Base-by-base conservation (phyloP, 2,329 filamentous ascomycete genomes). In the Cordyceps farinosa region DNA sequence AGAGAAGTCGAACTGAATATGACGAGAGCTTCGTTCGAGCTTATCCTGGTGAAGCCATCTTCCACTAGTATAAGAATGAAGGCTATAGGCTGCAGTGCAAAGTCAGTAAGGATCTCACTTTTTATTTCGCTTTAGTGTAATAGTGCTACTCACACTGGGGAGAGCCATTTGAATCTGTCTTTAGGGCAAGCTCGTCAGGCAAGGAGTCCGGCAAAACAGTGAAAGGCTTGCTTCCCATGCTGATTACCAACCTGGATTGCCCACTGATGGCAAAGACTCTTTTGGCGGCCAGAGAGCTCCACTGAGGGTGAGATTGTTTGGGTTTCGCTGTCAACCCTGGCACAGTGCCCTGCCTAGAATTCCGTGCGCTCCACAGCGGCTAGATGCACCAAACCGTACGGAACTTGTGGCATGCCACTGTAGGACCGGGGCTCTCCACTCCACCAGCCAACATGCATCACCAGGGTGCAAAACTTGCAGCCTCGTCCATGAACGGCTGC, bases 1-100 rank as follows among this genome's bases (percentile, higher is more conserved):
- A 5, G 38, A 56, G 53, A 44, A 56, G 53, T 56, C 17, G 27
- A 56, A 56, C 22, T 32, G 38, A 30, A 56, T 56, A 32, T 44
- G 13, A 22, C 53, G 53, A 56, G 53, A 56, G 17, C 15, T 44
- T 42, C 53, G 53, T 9, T 56, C 22, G n/a, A 56, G 53, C 17
- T 13, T n/a, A 7, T 56, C 53, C 15, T 22, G 38, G 17, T 44
- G 38, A n/a, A 56, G 53, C 53, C 53, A 56, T 56, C 38, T 56
- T 7, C 53, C 53, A 13, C 53, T 13, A 30, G 53, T 42, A 4
- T 56, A 56, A 11, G n/a, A 22, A 38, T 36, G 10, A 38, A 53
- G 17, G 32, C 10, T 27, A 13, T 38, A 2, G 32, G 2, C 50
- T 53, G n/a, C 2, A 52, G 50, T 9, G 5, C 9, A 38, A 22